Conservation (phyloP, 495 filamentous ascomycete species). For the Neurospora sp. region DNA sequence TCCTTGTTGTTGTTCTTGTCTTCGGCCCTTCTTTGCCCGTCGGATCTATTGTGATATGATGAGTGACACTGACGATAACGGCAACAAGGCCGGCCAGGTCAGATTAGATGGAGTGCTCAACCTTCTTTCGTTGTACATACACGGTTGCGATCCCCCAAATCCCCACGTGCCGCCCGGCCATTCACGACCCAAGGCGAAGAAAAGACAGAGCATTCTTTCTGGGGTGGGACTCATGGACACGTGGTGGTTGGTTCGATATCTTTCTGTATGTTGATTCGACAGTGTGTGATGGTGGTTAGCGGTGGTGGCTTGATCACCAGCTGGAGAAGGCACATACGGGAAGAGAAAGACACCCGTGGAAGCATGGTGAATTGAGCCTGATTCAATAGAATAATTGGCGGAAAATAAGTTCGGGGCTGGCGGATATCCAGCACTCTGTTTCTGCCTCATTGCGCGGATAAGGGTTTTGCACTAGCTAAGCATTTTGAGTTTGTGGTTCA, state of each 20-base stretch:
- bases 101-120: conserved; percentile 2
- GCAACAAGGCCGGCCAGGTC: conserved; percentile 1
- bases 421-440: not conserved
- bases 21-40: not conserved
- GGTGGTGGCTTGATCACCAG: not conserved
- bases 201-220: not conserved
- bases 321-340: not conserved
- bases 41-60: not conserved
- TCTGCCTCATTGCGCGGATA: not conserved
- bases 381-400: not conserved
- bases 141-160: not conserved
- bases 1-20: not conserved
- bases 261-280: not conserved
- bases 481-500: not conserved
- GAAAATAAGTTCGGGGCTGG: not conserved
- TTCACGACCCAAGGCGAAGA: not conserved
- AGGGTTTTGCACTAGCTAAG: not conserved
- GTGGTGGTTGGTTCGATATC: not conserved
- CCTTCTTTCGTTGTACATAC: not conserved
- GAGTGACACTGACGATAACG: not conserved
- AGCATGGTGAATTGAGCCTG: not conserved
- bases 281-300: not conserved
- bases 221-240: not conserved
- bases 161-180: not conserved
- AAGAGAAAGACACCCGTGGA: not conserved